These are phyloP conservation scores for Linnemannia elongata DNA, from an alignment of 192 early-diverging fungal species.

Conservation along the genomic window DNA sequence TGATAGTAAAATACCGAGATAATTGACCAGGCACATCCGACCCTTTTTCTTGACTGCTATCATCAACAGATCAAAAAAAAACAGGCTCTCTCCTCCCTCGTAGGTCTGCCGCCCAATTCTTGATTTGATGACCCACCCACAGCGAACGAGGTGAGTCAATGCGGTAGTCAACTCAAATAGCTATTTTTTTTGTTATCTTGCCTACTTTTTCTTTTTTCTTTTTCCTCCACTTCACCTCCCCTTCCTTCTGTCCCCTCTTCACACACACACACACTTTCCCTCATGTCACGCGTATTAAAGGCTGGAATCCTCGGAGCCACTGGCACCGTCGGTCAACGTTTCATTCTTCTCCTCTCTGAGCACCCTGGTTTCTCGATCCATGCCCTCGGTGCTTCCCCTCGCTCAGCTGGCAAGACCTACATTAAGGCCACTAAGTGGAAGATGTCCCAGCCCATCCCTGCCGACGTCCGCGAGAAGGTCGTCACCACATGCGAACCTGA, in stretches of 20 bases:
- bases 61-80: background rate
- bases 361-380: slow-evolving; percentile 92
- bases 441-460: slow-evolving; percentile 83
- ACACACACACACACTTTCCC: background rate
- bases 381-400: slow-evolving; percentile 90
- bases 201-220: background rate
- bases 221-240: background rate
- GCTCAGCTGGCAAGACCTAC: slow-evolving; percentile 92
- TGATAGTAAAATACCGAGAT: background rate
- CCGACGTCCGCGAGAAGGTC: slow-evolving; percentile 63
- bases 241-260: background rate
- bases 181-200: background rate
- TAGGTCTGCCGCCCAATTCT: background rate
- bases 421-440: slow-evolving; percentile 89
- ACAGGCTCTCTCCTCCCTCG: background rate
- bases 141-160: slow-evolving; percentile 1
- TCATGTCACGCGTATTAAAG: slow-evolving; percentile 60
- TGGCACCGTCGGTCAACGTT: slow-evolving; percentile 98
- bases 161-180: background rate
- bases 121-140: slow-evolving; percentile 4
- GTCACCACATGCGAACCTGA: slow-evolving; percentile 82
- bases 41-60: background rate
- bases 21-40: background rate
- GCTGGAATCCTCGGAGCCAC: slow-evolving; percentile 97
- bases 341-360: slow-evolving; percentile 88